Conservation (phyloP, 805 yeast genomes). For the Lachancea cidri region DNA sequence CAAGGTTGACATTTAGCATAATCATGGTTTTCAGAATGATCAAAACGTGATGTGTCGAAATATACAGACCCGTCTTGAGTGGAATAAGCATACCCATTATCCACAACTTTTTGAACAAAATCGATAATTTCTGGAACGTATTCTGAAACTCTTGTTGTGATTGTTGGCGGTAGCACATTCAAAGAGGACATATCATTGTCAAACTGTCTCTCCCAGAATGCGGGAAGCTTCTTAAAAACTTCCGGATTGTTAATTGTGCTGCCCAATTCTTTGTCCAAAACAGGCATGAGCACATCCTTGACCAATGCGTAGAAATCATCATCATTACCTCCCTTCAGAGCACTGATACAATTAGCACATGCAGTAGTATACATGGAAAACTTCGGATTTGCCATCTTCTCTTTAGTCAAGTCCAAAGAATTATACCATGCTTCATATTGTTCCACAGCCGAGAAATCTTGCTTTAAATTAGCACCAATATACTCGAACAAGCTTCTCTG, state of each 20-base stretch:
- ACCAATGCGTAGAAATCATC: slow-evolving; percentile 42
- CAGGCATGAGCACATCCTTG: slow-evolving; percentile 73
- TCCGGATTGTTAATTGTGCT: slow-evolving; percentile 76
- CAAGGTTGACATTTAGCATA: slow-evolving; percentile 98
- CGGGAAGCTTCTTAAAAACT: slow-evolving; percentile 74
- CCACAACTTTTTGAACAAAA: slow-evolving; percentile 69
- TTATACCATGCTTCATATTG: slow-evolving; percentile 50
- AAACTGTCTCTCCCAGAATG: slow-evolving; percentile 83
- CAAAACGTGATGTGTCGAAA: slow-evolving; percentile 84
- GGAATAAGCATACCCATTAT: slow-evolving; percentile 77
- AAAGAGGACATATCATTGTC: slow-evolving; percentile 80
- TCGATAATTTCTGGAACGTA: slow-evolving; percentile 87
- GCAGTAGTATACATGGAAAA: slow-evolving; percentile 79
- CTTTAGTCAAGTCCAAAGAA: slow-evolving; percentile 43
- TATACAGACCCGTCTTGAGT: slow-evolving; percentile 92
- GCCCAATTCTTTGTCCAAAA: slow-evolving; percentile 69
- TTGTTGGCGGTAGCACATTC: slow-evolving; percentile 78
- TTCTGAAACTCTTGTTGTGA: slow-evolving; percentile 92
- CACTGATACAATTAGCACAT: slow-evolving; percentile 46
- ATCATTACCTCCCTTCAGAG: slow-evolving; percentile 23
- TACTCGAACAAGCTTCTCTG: slow-evolving; percentile 44
- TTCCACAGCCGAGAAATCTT: slow-evolving; percentile 28
- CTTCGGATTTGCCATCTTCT: slow-evolving; percentile 65
- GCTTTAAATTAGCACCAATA: slow-evolving; percentile 51
- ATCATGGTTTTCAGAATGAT: slow-evolving; percentile 60